Evolutionary conservation across 148 eudicot genomes (phyloP).

Genomic region (Oxyria digyna): DNA sequence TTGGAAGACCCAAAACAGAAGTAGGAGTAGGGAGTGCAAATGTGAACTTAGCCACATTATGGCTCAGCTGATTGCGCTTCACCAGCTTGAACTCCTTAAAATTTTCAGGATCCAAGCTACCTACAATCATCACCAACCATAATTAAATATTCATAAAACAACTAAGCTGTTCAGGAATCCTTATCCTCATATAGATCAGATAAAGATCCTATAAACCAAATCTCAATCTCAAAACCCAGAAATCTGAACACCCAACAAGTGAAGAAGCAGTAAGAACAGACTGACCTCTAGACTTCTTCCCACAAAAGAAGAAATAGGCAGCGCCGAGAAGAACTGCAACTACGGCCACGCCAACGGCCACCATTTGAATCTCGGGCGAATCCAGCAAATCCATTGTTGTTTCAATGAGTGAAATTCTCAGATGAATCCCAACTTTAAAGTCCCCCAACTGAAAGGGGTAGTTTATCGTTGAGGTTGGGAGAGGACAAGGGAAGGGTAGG

Average conservation of each 20-base stretch:
- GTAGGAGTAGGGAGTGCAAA: constrained; percentile 83
- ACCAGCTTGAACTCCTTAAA: constrained; percentile 86
- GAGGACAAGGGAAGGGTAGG: constrained; percentile 1
- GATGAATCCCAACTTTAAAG: neutral
- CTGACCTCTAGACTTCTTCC: constrained; percentile 64
- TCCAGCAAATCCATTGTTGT: constrained; percentile 42
- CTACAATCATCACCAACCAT: constrained; percentile 24
- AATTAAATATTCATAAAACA: neutral
- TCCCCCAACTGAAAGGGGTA: neutral
- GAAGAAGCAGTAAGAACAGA: neutral
- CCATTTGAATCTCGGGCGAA: constrained; percentile 38
- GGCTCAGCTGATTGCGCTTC: constrained; percentile 60
- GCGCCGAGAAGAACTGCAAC: constrained; percentile 53
- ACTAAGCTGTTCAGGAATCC: neutral
- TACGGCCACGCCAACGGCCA: constrained; percentile 53
- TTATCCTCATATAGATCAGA: neutral
- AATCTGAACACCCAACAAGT: neutral
- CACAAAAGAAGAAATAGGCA: constrained; percentile 26
- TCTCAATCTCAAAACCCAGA: neutral
- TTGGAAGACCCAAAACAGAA: constrained; percentile 85
- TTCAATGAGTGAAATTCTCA: neutral
- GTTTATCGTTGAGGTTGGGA: neutral
- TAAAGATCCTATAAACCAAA: neutral
- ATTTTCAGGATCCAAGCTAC: constrained; percentile 67
- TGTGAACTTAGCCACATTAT: constrained; percentile 84